Base-by-base conservation (phyloP, 192 early-diverging fungal species). In the Coemansia sp. region DNA sequence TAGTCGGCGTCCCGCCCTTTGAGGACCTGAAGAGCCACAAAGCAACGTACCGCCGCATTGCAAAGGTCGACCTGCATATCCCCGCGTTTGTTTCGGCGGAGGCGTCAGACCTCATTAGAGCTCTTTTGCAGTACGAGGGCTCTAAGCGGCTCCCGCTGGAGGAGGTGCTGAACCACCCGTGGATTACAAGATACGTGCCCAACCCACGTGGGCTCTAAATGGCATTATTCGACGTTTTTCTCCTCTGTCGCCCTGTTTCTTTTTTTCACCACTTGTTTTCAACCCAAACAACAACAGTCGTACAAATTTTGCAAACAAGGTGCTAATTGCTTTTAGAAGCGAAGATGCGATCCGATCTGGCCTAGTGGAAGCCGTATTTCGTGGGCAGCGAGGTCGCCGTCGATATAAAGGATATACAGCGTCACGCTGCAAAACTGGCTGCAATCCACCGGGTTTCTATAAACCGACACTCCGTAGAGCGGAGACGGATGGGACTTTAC, bases 1-100 rank as follows among this genome's bases (percentile, higher is more conserved):
- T 98, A 9, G 88, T 89, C n/a, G 96, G 96, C 0, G 82, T 85
- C 5, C 94, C 96, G 2, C 95, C 94, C 0, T 96, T 96, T 74
- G 94, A 96, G 69, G 90, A 91, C 59, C 63, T 84, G 27, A 47
- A 62, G 28, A 83, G 82, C 54, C 81, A 86, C 47, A 81, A 87
- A 11, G 83, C 83, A 29, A 97, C 94, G 0, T 98, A 93, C 62
- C 69, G 70, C 53, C 84, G 88, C 29, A 98, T 98, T 69, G 85
- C 87, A 25, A 84, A 85, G 59, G 94, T 92, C 19, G 92, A 98
- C 45, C 62, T 95, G 20, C 81, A 85, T 36, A 86, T 96, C 20
- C 96, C 96, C 10, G 83, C 85, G 3, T 80, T 85, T 81, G 82
- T 98, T 19, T 89, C 87, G 55, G 45, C 57, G 3, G 89, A 92